Percentiles rank a stretch among this genome's conserved stretches.
phyloP scores from a whole-genome alignment of 495 filamentous ascomycete genomes.

The Parachaetomium inaequale region DNA sequence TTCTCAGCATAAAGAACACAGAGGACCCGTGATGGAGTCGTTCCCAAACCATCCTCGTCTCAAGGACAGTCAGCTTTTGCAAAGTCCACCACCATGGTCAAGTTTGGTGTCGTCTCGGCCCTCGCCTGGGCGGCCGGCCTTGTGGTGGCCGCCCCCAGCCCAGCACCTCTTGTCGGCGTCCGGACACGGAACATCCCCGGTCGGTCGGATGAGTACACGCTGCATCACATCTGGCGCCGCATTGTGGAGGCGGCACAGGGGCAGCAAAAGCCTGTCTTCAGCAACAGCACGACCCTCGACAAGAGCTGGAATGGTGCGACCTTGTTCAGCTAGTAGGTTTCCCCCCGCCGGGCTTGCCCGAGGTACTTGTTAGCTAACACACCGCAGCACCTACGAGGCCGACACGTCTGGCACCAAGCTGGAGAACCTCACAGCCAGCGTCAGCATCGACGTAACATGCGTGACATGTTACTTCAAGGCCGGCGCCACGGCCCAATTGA shows the following conservation, averaged over 20 bases:
- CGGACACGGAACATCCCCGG: conserved; percentile 9
- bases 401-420: background rate
- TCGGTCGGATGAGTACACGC: conserved; percentile 1
- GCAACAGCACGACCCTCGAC: conserved; percentile 1
- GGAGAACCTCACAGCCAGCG: background rate
- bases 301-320: conserved; percentile 3
- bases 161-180: background rate
- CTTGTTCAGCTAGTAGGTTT: conserved; percentile 4
- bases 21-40: background rate
- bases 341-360: background rate
- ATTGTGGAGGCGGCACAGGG: background rate
- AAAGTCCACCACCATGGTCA: conserved; percentile 11
- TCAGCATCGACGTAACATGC: conserved; percentile 43
- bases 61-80: background rate
- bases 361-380: background rate
- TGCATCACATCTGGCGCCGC: conserved; percentile 1
- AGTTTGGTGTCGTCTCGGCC: background rate
- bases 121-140: conserved; percentile 12
- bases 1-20: conserved; percentile 1
- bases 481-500: conserved; percentile 39
- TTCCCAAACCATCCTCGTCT: background rate
- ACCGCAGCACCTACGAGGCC: background rate
- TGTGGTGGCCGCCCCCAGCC: background rate
- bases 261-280: conserved; percentile 4
- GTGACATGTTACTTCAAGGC: conserved; percentile 51